phyloP scores from a whole-genome alignment of 352 stramenopile species.

The Phytophthora constricta region DNA sequence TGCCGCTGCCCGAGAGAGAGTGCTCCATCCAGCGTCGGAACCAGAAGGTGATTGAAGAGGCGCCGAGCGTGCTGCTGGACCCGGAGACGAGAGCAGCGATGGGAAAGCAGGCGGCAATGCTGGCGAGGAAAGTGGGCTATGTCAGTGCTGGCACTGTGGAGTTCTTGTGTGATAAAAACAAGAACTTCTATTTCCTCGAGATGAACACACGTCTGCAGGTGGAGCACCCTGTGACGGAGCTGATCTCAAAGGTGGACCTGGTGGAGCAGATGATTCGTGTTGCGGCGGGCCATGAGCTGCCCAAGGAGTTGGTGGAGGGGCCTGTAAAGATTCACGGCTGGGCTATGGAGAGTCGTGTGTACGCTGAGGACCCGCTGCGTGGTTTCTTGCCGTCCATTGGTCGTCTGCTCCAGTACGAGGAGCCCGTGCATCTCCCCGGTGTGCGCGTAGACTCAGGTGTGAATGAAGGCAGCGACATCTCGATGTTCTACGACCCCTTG shows the following conservation, averaged over 20 bases:
- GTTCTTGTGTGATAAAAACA: slow-evolving; percentile 95
- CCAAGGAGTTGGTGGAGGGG: slow-evolving; percentile 75
- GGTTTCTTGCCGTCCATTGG: slow-evolving; percentile 96
- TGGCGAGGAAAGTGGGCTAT: slow-evolving; percentile 95
- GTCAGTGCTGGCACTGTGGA: slow-evolving; percentile 96
- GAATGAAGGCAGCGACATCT: slow-evolving; percentile 92
- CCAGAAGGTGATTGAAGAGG: slow-evolving; percentile 98
- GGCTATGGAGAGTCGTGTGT: slow-evolving; percentile 95
- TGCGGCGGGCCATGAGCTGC: slow-evolving; percentile 91
- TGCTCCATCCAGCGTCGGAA: slow-evolving; percentile 97
- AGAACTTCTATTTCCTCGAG: slow-evolving; percentile 99
- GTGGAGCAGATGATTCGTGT: slow-evolving; percentile 97
- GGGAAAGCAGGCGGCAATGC: slow-evolving; percentile 88
- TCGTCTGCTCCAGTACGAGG: slow-evolving; percentile 92
- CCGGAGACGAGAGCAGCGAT: slow-evolving; percentile 85
- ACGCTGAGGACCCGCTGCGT: slow-evolving; percentile 96
- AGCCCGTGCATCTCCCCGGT: slow-evolving; percentile 77
- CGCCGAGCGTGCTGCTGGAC: slow-evolving; percentile 89
- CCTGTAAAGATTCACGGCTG: slow-evolving; percentile 68
- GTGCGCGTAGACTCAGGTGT: slow-evolving; percentile 94
- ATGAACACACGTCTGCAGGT: slow-evolving; percentile 97
- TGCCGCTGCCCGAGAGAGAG: slow-evolving; percentile 95
- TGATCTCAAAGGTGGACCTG: slow-evolving; percentile 93
- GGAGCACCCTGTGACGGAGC: slow-evolving; percentile 97
- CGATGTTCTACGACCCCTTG: slow-evolving; percentile 97